These are phyloP conservation scores for Lactifluus pinguis DNA, from an alignment of 768 basidiomycete genomes.

Conservation along the genomic window DNA sequence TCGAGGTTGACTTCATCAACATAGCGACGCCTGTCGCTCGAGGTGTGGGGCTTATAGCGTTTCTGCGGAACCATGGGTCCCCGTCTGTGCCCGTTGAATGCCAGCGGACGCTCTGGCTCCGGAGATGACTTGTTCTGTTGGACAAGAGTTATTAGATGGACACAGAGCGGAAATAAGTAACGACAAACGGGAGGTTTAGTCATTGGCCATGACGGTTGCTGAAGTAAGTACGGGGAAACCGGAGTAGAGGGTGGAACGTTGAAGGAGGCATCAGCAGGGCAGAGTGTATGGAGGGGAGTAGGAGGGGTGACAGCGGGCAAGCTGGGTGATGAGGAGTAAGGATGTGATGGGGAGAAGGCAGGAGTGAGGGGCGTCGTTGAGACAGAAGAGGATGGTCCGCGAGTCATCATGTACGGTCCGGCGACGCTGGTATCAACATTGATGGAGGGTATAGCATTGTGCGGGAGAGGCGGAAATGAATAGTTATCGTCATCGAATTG, in stretches of 20 bases:
- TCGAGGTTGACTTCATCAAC: constrained; percentile 62
- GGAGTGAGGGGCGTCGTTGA: constrained; percentile 12
- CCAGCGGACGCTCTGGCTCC: constrained; percentile 12
- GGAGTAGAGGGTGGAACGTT: neutral
- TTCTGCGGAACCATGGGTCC: constrained; percentile 47
- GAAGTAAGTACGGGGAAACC: constrained; percentile 6
- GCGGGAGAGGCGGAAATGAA: neutral
- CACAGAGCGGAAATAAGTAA: neutral
- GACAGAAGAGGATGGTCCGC: constrained; percentile 6
- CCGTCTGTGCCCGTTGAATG: constrained; percentile 23
- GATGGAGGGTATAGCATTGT: constrained; percentile 4
- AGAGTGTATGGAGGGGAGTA: constrained; percentile 2
- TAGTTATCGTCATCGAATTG: neutral
- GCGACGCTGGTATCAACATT: constrained; percentile 7
- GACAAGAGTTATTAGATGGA: neutral
- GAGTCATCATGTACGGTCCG: neutral
- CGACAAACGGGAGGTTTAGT: neutral
- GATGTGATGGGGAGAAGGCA: constrained; percentile 13
- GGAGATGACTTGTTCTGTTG: constrained; percentile 1
- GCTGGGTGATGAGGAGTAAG: constrained; percentile 16
- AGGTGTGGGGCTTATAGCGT: constrained; percentile 70
- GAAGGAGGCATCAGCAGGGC: neutral
- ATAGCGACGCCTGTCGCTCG: constrained; percentile 67
- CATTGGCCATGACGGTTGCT: neutral
- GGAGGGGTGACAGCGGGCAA: constrained; percentile 6